Evolutionary conservation across 192 early-diverging fungal genomes (phyloP), one percentile per base, ranked within the genome.

Genomic region (Rhizophlyctis rosea): DNA sequence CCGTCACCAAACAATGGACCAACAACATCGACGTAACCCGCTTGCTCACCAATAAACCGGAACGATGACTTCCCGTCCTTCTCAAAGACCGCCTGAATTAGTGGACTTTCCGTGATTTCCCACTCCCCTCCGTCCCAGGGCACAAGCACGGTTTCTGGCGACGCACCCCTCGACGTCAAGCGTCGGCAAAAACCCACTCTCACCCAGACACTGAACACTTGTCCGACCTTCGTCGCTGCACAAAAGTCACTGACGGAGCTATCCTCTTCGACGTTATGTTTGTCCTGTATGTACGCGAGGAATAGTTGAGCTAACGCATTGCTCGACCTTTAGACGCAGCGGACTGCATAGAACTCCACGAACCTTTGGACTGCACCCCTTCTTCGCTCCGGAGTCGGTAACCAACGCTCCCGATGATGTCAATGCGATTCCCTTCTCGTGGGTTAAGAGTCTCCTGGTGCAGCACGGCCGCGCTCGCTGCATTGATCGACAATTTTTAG

Each of bases 391-490:
- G 21, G 91, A 92, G 57, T 75, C 76, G 25, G 90, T 85, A 31
- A 87, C 87, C 44, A 96, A 81, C 5, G 92, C 93, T 47, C 93
- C 93, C 59, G 86, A 71, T 25, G 90, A 91, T 48, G 91, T 92
- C 67, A 95, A 81, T 49, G 76, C 80, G 27, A 91, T 88, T 28
- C 91, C 91, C 32, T 62, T 54, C 73, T 93, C 90, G 69, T 86
- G n/a, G n/a, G n/a, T n/a, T n/a, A n/a, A 97, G 83, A 48, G 92
- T 92, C 64, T 93, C 88, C 76, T 96, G 93, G 80, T 98, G 96
- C 28, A 98, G 85, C 54, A 89, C 84, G 65, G 94, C 82, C 34
- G 92, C 87, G 4, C 88, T 85, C 39, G 87, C 68, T 55, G 48
- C 33, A n/a, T n/a, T n/a, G n/a, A 44, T 44, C 39, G 9, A 44